Base-by-base conservation (phyloP, 768 basidiomycete genomes). In the Pleurotus platypus region DNA sequence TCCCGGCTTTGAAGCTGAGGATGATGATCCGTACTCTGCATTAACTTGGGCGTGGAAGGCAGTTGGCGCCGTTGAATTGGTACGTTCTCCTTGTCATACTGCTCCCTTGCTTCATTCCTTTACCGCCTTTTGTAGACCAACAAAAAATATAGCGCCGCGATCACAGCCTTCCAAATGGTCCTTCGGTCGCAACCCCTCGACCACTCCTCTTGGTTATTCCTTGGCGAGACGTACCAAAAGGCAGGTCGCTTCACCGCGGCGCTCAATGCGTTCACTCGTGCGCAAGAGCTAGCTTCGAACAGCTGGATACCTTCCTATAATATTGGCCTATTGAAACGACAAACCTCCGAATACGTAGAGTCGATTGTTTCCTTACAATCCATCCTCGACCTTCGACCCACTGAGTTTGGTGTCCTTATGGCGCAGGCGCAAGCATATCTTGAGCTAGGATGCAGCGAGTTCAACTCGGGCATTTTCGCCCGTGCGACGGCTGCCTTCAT, bases 41-140 rank as follows among this genome's bases (percentile, higher is more conserved):
- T 35, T 35, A 4, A 82, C 88, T 6, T 99, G 97, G 97, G 97
- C 97, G 2, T 99, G 96, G 95, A 98, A 97, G 71, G 95, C 94
- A 18, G 72, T 93, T 37, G 97, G 94, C 1, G 84, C 92, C 0
- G 94, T 94, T 1, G 94, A 95, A 68, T 73, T 95, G 72, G 96
- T 94, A 64, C 70, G 88, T 74, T 45, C 18, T 18, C 13, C 48
- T 35, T 48, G 54, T 62, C 59, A 45, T 38, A 24, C 46, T 63
- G 60, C 26, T 16, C 13, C 5, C 15, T 24, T 42, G 11, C 18
- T 55, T 45, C n/a, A 11, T 59, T 53, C 13, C 46, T 42, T 11
- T 56, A 40, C 24, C 59, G 45, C 18, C 22, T 13, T n/a, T 30
- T 35, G 46, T 16, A 94, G 92, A 83, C 78, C 57, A 82, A 83